Evolutionary conservation across 2,329 filamentous ascomycete genomes (phyloP).

Genomic region (Sclerotinia nivalis): DNA sequence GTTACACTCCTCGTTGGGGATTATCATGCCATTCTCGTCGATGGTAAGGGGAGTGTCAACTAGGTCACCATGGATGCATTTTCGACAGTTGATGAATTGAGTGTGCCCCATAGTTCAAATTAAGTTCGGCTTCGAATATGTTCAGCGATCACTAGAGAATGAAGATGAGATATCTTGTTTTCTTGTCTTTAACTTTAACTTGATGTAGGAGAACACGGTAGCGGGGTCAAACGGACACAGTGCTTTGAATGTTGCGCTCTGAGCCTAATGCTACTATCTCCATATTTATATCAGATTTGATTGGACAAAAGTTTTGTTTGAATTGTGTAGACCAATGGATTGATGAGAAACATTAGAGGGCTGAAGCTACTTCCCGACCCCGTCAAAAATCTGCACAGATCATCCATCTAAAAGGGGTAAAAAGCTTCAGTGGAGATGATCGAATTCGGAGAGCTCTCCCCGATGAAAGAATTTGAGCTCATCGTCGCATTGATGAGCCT

Average conservation of each 20-base stretch:
- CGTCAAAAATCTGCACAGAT: background rate
- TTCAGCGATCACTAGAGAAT: too few relatives aligned
- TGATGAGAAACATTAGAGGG: too few relatives aligned
- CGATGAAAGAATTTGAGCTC: background rate
- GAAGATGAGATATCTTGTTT: too few relatives aligned
- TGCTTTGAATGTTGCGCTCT: background rate
- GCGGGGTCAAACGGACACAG: background rate
- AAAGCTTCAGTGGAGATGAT: background rate
- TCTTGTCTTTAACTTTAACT: too few relatives aligned
- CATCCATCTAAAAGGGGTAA: too few relatives aligned
- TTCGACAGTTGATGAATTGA: slow-evolving; percentile 36
- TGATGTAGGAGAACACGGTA: background rate
- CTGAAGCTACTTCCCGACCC: background rate
- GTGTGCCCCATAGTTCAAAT: slow-evolving; percentile 27
- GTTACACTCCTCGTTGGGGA: slow-evolving; percentile 31
- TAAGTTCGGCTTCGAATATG: too few relatives aligned
- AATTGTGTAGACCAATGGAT: background rate
- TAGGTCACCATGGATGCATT: slow-evolving; percentile 33
- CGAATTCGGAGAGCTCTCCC: background rate
- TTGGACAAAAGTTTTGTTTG: background rate
- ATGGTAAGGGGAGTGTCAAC: slow-evolving; percentile 32
- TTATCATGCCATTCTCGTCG: slow-evolving; percentile 32
- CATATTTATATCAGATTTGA: background rate
- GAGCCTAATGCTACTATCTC: background rate
- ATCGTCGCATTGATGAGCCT: slow-evolving; percentile 4